Conservation (phyloP, 1,284 basidiomycete species). For the Boletellus sp. region DNA sequence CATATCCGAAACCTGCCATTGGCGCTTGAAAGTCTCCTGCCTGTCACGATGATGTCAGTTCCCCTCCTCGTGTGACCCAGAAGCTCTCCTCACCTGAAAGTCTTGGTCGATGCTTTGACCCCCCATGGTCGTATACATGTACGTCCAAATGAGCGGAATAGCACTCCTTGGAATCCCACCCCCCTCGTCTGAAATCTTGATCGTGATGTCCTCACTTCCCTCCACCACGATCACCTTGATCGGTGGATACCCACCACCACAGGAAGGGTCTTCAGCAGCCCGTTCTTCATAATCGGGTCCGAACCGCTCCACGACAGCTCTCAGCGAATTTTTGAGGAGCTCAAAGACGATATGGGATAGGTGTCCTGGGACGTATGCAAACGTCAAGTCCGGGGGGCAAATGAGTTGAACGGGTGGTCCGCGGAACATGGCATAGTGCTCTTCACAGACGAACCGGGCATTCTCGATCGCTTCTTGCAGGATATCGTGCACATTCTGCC, state of each 20-base stretch:
- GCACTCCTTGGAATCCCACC: conserved; percentile 94
- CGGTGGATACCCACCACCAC: conserved; percentile 64
- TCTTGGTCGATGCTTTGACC: conserved; percentile 83
- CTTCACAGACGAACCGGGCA: conserved; percentile 96
- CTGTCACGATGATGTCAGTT: not conserved
- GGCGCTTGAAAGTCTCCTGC: conserved; percentile 96
- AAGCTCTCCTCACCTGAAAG: conserved; percentile 43
- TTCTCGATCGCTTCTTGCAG: conserved; percentile 98
- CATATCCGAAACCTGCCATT: conserved; percentile 98
- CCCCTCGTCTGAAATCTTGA: conserved; percentile 97
- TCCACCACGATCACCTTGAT: conserved; percentile 98
- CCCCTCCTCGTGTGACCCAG: no score
- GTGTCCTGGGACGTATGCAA: conserved; percentile 96
- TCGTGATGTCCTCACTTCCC: conserved; percentile 93
- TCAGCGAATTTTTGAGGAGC: conserved; percentile 96
- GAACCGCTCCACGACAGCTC: conserved; percentile 93
- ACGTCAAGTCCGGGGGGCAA: conserved; percentile 84
- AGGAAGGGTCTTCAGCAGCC: conserved; percentile 3
- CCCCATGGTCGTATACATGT: conserved; percentile 99
- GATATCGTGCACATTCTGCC: conserved; percentile 91
- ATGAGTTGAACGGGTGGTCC: conserved; percentile 96
- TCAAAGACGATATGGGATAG: conserved; percentile 96
- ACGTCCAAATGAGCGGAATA: conserved; percentile 96
- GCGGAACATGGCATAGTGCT: conserved; percentile 95
- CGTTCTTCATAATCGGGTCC: conserved; percentile 77